phyloP scores from a whole-genome alignment of 495 filamentous ascomycete species.

The Evernia prunastri region DNA sequence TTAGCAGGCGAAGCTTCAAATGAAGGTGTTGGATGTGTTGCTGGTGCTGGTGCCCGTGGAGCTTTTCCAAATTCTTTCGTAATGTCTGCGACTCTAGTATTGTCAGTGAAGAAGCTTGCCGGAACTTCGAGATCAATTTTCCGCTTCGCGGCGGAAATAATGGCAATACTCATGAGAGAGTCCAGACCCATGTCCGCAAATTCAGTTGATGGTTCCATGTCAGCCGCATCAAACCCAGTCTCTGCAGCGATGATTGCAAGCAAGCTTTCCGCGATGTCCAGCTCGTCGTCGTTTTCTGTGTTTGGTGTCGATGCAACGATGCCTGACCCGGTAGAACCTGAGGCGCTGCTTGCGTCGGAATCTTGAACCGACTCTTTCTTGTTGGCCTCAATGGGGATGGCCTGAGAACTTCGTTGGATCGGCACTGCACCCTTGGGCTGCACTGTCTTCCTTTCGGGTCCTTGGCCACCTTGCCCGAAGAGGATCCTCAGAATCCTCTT shows the following conservation, averaged over 20 bases:
- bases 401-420: background rate
- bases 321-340: background rate
- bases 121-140: conserved; percentile 18
- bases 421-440: background rate
- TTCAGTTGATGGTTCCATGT: conserved; percentile 48
- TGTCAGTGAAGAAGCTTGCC: conserved; percentile 17
- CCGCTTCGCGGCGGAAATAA: conserved; percentile 50
- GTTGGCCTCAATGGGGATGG: background rate
- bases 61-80: conserved; percentile 6
- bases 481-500: conserved; percentile 47
- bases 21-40: background rate
- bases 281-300: background rate
- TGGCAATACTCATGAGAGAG: conserved; percentile 46
- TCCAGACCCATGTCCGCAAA: conserved; percentile 44
- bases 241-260: conserved; percentile 60
- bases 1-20: background rate
- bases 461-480: conserved; percentile 33
- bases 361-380: background rate
- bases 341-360: background rate
- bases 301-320: background rate
- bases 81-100: conserved; percentile 25
- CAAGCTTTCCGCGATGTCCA: conserved; percentile 33
- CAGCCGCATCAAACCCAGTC: conserved; percentile 44
- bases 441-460: background rate
- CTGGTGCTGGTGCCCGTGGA: conserved; percentile 3